Evolutionary conservation across 129 eudicot genomes (phyloP).

Genomic region (sunflower (Helianthus annuus)): DNA sequence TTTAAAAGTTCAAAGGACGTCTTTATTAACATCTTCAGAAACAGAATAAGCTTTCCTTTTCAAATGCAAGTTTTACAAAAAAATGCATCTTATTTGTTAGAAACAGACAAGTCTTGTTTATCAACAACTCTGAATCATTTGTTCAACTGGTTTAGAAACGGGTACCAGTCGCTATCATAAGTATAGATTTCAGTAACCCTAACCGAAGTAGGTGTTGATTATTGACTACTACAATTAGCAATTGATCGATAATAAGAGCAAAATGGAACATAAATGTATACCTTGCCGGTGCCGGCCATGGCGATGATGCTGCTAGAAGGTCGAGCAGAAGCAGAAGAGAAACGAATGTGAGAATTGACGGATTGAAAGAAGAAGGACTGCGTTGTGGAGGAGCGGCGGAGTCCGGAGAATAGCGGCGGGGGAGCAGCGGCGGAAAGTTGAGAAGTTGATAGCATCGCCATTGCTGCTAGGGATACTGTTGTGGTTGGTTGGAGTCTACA

Average conservation of each 20-base stretch:
- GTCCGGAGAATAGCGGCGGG: slow-evolving; percentile 44
- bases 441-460: slow-evolving; percentile 56
- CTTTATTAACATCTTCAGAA: slow-evolving; percentile 11
- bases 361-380: slow-evolving; percentile 51
- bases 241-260: no score
- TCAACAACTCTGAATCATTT: no score
- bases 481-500: no score
- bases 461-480: not conserved
- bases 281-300: slow-evolving; percentile 98
- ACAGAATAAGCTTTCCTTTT: not conserved
- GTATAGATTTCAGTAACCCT: no score
- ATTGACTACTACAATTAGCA: no score
- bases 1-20: slow-evolving; percentile 1
- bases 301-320: slow-evolving; percentile 62
- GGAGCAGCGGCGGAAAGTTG: slow-evolving; percentile 38
- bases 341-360: slow-evolving; percentile 62
- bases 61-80: not conserved
- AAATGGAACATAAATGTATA: slow-evolving; percentile 10
- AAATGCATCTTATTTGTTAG: no score
- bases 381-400: slow-evolving; percentile 52
- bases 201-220: no score
- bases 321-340: slow-evolving; percentile 44
- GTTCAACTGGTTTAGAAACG: no score
- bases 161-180: no score
- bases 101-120: no score